A percentile compares a stretch with the other conserved stretches of the same genome.
These are phyloP conservation scores for Aspergillus sergii DNA, from an alignment of 2,329 filamentous ascomycete genomes.

Conservation along the genomic window DNA sequence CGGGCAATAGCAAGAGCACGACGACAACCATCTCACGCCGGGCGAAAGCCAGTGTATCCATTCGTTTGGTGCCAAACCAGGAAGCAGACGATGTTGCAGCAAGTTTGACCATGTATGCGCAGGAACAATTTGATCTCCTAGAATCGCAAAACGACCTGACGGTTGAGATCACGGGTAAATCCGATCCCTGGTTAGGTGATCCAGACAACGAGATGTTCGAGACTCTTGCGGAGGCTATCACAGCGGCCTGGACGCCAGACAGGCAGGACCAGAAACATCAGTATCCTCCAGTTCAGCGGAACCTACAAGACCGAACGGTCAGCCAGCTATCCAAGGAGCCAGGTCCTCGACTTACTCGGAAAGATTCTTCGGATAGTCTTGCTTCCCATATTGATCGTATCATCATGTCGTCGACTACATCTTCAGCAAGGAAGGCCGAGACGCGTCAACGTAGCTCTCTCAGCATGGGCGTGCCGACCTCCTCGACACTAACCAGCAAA, in stretches of 20 bases:
- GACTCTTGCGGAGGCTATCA: conserved; percentile 81
- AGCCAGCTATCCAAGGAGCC: conserved; percentile 15
- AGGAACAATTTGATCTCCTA: conserved; percentile 71
- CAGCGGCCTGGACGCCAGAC: conserved; percentile 72
- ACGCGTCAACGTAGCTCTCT: conserved; percentile 30
- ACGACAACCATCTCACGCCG: conserved; percentile 83
- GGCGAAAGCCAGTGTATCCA: conserved; percentile 83
- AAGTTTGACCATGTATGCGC: conserved; percentile 67
- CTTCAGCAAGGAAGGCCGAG: conserved; percentile 31
- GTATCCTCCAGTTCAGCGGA: conserved; percentile 33
- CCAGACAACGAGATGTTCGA: conserved; percentile 88
- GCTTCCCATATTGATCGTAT: conserved; percentile 44
- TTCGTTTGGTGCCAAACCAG: conserved; percentile 92
- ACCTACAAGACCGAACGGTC: conserved; percentile 17
- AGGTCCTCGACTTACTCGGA: conserved; percentile 29
- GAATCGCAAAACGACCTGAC: conserved; percentile 79
- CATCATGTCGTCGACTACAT: conserved; percentile 42
- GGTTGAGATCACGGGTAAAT: conserved; percentile 86
- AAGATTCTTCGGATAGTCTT: conserved; percentile 42
- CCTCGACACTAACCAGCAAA: conserved; percentile 42
- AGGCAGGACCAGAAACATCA: conserved; percentile 35
- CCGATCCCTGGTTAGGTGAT: conserved; percentile 94
- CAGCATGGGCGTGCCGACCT: conserved; percentile 37
- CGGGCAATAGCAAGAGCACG: conserved; percentile 80
- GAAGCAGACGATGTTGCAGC: conserved; percentile 76